phyloP scores from a whole-genome alignment of 345 rosid genomes.

The Adansonia digitata region DNA sequence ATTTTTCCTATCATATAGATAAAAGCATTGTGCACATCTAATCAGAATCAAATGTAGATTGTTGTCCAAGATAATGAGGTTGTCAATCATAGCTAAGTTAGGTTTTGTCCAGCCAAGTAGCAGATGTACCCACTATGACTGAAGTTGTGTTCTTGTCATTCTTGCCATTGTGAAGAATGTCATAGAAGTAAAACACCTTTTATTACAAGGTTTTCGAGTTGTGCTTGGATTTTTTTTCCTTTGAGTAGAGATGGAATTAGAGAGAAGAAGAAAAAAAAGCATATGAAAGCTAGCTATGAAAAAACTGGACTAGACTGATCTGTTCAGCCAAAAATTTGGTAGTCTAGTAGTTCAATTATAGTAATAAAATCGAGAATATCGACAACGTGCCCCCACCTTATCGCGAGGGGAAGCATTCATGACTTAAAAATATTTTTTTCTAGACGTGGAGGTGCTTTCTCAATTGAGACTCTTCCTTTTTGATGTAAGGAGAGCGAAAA shows the following conservation, averaged over 20 bases:
- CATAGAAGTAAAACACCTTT: slow-evolving; percentile 24
- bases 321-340: too few relatives aligned
- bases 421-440: too few relatives aligned
- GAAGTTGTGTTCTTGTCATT: slow-evolving; percentile 39
- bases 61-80: slow-evolving; percentile 48
- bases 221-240: background rate
- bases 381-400: too few relatives aligned
- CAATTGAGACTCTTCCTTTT: too few relatives aligned
- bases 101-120: slow-evolving; percentile 26
- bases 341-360: too few relatives aligned
- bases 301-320: too few relatives aligned
- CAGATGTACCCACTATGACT: slow-evolving; percentile 36
- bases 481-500: too few relatives aligned
- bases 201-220: slow-evolving; percentile 26
- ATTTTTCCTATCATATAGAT: slow-evolving; percentile 35
- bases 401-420: too few relatives aligned
- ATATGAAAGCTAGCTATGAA: too few relatives aligned
- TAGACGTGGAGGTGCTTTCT: too few relatives aligned
- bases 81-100: slow-evolving; percentile 39
- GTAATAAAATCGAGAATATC: too few relatives aligned
- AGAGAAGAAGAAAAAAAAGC: background rate
- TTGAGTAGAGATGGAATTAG: background rate
- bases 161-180: slow-evolving; percentile 44
- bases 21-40: slow-evolving; percentile 47
- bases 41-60: slow-evolving; percentile 33